Evolutionary conservation across 208 protist genomes (phyloP).

Genomic region (Wallacemonas rigidus): DNA sequence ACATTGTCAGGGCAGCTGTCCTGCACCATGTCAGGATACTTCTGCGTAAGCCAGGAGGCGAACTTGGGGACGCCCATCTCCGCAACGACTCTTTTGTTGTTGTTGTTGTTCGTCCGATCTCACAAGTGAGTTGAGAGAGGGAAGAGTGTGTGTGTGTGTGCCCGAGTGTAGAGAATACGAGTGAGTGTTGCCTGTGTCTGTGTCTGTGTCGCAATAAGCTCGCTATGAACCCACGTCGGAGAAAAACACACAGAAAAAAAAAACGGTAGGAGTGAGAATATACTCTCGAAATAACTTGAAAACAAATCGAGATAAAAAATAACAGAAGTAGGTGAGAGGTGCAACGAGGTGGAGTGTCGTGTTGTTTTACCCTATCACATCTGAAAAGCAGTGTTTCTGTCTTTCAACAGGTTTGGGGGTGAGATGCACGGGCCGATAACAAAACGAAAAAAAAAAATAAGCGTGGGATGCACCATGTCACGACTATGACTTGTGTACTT

Average conservation of each 20-base stretch:
- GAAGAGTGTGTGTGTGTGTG: slow-evolving; percentile 1
- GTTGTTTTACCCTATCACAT: not conserved
- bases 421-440: not conserved
- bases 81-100: not conserved
- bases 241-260: not conserved
- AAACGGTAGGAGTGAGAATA: too few species aligned
- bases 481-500: too few species aligned
- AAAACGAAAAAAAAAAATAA: slow-evolving; percentile 15
- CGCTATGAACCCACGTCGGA: too few species aligned
- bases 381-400: not conserved
- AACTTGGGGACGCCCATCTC: slow-evolving; percentile 84
- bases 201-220: not conserved
- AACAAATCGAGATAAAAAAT: not conserved
- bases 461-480: not conserved
- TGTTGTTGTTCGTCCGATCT: not conserved
- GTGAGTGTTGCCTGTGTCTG: slow-evolving; percentile 7
- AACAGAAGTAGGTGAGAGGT: not conserved
- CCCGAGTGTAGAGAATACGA: not conserved
- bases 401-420: not conserved
- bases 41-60: slow-evolving; percentile 77
- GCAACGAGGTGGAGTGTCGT: slow-evolving; percentile 2
- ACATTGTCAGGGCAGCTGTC: slow-evolving; percentile 41
- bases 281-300: too few species aligned
- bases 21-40: slow-evolving; percentile 72
- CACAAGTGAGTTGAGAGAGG: not conserved